Evolutionary conservation across 495 filamentous ascomycete species (phyloP).

Genomic region (Neurospora cerealis): DNA sequence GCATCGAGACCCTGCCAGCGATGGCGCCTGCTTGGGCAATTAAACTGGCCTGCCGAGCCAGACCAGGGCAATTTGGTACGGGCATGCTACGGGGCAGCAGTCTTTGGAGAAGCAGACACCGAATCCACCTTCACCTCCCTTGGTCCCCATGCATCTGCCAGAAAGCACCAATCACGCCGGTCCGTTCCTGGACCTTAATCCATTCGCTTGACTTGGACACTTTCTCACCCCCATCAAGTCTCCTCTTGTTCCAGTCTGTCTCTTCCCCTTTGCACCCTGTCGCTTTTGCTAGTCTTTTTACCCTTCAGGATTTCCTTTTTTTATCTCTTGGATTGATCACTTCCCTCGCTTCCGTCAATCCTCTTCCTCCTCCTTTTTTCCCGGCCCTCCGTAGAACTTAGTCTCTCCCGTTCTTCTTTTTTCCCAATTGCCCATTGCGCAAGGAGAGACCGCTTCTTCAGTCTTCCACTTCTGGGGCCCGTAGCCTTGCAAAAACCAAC

Average conservation of each 20-base stretch:
- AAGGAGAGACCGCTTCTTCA: background rate
- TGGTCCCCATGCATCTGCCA: background rate
- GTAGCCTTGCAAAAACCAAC: background rate
- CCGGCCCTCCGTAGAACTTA: background rate
- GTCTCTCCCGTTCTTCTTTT: background rate
- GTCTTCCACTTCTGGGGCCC: background rate
- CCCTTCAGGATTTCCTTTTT: conserved; percentile 1
- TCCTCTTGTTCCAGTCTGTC: background rate
- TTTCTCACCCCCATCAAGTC: background rate
- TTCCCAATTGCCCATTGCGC: background rate
- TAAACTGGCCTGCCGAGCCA: background rate
- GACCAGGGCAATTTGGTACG: background rate
- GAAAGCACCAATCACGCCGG: background rate
- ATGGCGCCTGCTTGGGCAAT: background rate
- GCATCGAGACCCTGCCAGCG: background rate
- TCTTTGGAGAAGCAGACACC: background rate
- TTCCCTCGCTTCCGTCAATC: conserved; percentile 13
- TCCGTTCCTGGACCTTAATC: background rate
- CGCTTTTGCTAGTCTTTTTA: conserved; percentile 5
- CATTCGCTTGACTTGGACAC: background rate
- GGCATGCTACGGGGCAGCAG: background rate
- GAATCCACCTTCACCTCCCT: background rate
- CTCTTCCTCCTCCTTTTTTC: conserved; percentile 14
- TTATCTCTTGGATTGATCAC: conserved; percentile 2
- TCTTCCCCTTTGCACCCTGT: conserved; percentile 2